These are phyloP conservation scores for Chlorociboria aeruginascens DNA, from an alignment of 495 filamentous ascomycete species.

Conservation along the genomic window DNA sequence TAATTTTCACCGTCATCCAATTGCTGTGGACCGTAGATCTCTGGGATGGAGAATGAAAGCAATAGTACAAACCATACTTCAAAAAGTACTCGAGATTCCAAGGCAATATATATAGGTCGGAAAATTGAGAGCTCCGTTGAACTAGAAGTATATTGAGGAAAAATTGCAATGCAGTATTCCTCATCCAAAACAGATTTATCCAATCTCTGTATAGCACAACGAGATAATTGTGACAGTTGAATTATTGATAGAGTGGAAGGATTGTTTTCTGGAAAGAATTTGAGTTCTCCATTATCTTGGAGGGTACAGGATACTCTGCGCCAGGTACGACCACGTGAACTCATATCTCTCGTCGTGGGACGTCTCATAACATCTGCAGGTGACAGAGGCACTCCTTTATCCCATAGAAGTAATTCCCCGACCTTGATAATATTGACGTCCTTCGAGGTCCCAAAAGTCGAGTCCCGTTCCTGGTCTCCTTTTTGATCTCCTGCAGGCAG, in stretches of 20 bases:
- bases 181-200: slow-evolving; percentile 88
- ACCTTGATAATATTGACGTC: slow-evolving; percentile 92
- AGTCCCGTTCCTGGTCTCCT: slow-evolving; percentile 6
- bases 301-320: slow-evolving; percentile 82
- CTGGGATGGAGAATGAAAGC: slow-evolving; percentile 85
- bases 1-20: slow-evolving; percentile 24
- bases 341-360: slow-evolving; percentile 16
- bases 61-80: slow-evolving; percentile 96
- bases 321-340: slow-evolving; percentile 50
- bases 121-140: slow-evolving; percentile 51
- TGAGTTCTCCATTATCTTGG: slow-evolving; percentile 91
- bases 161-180: slow-evolving; percentile 90
- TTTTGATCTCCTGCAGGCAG: slow-evolving; percentile 12
- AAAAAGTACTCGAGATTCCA: slow-evolving; percentile 80
- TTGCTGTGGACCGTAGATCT: slow-evolving; percentile 59
- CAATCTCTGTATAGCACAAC: slow-evolving; percentile 80
- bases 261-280: slow-evolving; percentile 75
- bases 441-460: slow-evolving; percentile 30
- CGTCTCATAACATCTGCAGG: slow-evolving; percentile 37
- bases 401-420: slow-evolving; percentile 87
- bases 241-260: slow-evolving; percentile 67
- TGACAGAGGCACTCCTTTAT: slow-evolving; percentile 46
- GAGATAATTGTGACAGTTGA: slow-evolving; percentile 77
- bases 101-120: slow-evolving; percentile 67
- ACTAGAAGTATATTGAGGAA: slow-evolving; percentile 61